Base-by-base conservation (phyloP, 2,329 filamentous ascomycete species). In the Apiospora phragmitis region DNA sequence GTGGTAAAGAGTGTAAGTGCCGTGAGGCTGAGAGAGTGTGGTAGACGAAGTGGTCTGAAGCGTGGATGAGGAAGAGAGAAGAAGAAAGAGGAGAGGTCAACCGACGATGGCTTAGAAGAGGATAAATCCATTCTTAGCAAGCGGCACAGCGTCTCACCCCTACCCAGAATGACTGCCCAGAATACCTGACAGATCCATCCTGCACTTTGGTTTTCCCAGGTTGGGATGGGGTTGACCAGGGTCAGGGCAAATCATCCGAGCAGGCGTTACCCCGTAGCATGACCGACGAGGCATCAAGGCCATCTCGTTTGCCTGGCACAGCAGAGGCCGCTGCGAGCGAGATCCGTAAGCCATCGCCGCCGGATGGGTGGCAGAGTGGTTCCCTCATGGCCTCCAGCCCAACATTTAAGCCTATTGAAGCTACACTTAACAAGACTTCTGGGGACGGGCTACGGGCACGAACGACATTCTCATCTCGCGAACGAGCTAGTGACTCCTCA, bases 1-100 rank as follows among this genome's bases (percentile, higher is more conserved):
- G 41, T 35, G 47, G 68, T 43, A 69, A 71, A 43, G 68, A 71
- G 67, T 69, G 70, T 71, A 49, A 67, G 68, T 29, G n/a, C 47
- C 35, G 68, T 24, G 47, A 65, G 67, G 67, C 67, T 70, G 51
- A 72, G 70, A 51, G 71, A 72, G 66, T 70, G 71, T 72, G 71
- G 66, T 55, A 68, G 70, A 70, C 68, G 68, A 70, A 70, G 55
- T 35, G 38, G 70, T 71, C 70, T 42, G 42, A 41, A 43, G 42
- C 45, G 68, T 49, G 65, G 65, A 26, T 55, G 38, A 38, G 59
- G 45, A 66, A 38, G n/a, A 45, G 59, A 71, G 70, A 65, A 65
- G 41, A 32, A 45, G 41, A 29, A 41, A 32, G 68, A n/a, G 49
- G 68, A 29, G 29, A 42, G 38, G 38, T 32, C 24, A 43, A 41